These are phyloP conservation scores for Solioccasus polychromus DNA, from an alignment of 768 basidiomycete genomes.

Conservation along the genomic window DNA sequence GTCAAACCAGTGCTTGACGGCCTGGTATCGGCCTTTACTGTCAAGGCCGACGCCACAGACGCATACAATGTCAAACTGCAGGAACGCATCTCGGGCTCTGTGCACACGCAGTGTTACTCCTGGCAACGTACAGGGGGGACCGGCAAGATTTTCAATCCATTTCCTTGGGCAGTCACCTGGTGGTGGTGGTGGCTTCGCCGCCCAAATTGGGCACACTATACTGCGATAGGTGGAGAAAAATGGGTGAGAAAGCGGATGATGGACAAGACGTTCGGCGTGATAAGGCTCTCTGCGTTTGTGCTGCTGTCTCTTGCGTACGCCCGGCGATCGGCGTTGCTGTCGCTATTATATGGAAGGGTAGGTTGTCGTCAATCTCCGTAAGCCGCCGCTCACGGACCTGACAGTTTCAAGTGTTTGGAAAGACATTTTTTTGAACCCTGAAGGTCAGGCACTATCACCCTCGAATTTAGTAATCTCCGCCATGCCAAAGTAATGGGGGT, in stretches of 20 bases:
- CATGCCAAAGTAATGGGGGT: not conserved
- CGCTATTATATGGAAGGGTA: conserved; percentile 4
- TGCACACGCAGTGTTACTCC: conserved; percentile 34
- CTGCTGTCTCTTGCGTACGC: conserved; percentile 8
- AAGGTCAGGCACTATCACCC: not conserved
- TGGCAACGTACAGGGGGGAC: conserved; percentile 39
- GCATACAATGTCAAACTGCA: conserved; percentile 26
- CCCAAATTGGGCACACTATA: conserved; percentile 36
- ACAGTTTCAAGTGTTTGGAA: not conserved
- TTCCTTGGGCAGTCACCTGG: conserved; percentile 36
- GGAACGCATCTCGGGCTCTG: conserved; percentile 13
- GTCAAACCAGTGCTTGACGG: conserved; percentile 28
- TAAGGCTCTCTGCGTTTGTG: conserved; percentile 3
- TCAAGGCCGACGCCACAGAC: conserved; percentile 23
- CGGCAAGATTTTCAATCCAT: conserved; percentile 38
- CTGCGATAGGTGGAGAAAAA: conserved; percentile 35
- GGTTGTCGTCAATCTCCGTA: not conserved
- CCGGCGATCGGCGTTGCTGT: conserved; percentile 4
- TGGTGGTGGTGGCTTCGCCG: conserved; percentile 37
- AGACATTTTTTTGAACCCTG: not conserved
- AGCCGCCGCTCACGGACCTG: not conserved
- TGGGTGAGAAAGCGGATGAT: conserved; percentile 26
- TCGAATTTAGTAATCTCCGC: too few relatives aligned
- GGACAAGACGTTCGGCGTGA: not conserved
- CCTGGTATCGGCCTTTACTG: conserved; percentile 20